Evolutionary conservation across 345 rosid species (phyloP).

Genomic region (Hibiscus trionum): DNA sequence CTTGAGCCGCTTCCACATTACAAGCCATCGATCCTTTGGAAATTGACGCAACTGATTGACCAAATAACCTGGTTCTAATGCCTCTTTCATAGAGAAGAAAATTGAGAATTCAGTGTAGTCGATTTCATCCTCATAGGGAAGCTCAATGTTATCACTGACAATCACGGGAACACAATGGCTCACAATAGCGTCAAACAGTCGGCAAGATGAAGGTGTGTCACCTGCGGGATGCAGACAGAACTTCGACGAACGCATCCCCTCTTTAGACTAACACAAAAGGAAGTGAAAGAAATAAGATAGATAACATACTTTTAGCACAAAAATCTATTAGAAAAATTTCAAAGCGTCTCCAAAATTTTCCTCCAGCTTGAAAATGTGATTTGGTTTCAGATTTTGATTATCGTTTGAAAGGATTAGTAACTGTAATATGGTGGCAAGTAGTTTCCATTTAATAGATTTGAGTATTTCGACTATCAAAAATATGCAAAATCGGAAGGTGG

Average conservation of each 20-base stretch:
- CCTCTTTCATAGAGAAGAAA: slow-evolving; percentile 66
- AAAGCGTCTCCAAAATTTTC: neutral
- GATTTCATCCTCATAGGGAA: slow-evolving; percentile 76
- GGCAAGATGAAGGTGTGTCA: slow-evolving; percentile 91
- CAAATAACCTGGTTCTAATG: slow-evolving; percentile 61
- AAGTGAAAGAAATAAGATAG: slow-evolving; percentile 13
- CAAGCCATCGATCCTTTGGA: slow-evolving; percentile 62
- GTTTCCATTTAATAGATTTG: neutral
- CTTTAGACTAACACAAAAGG: slow-evolving; percentile 44
- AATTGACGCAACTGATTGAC: slow-evolving; percentile 56
- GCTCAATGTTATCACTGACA: slow-evolving; percentile 74
- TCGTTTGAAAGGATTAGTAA: neutral
- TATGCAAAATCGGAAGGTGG: neutral
- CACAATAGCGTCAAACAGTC: slow-evolving; percentile 77
- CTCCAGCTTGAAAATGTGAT: neutral
- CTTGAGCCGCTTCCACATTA: slow-evolving; percentile 69
- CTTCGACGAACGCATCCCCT: slow-evolving; percentile 83
- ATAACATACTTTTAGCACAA: neutral
- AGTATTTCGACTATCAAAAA: neutral
- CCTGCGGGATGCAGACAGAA: slow-evolving; percentile 90
- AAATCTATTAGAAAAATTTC: neutral
- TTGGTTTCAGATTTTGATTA: neutral
- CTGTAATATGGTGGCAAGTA: neutral
- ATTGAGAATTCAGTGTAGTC: slow-evolving; percentile 70
- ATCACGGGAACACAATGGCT: slow-evolving; percentile 87